Base-by-base conservation (phyloP, 2,329 filamentous ascomycete genomes). In the Arthrinium phaeospermum region DNA sequence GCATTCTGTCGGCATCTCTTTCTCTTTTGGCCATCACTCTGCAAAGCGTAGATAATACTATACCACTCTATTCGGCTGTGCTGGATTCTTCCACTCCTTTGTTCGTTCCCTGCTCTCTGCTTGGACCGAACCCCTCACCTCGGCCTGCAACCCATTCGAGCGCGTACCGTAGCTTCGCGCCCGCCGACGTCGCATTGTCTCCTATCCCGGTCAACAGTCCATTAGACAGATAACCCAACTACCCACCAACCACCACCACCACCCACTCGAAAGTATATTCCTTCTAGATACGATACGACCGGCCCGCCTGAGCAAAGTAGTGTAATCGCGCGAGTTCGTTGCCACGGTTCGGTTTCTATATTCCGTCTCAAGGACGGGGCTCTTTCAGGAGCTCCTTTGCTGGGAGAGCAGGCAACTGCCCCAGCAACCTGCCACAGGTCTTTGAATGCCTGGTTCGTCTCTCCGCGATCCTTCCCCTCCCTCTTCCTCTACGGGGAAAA, bases 401-500 rank as follows among this genome's bases (percentile, higher is more conserved):
- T 79, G 78, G 68, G 78, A 73, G 76, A 78, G 79, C 79, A 80
- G 79, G 79, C 76, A 75, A 80, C 79, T 79, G 78, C 77, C 76
- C 78, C 76, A 76, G 78, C 74, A 72, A 74, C 72, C 72, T 72
- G 71, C 73, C 77, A 78, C 75, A 75, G 75, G 76, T 76, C 75
- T 76, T 79, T 79, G 73, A 80, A 81, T 81, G 80, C 78, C 79
- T 80, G 78, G 79, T 81, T 80, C 80, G 79, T 81, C 78, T 71
- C 74, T 74, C 76, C 78, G 79, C 77, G 78, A 80, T 73, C 75
- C 74, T 72, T 79, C 79, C 71, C 75, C 77, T 73, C 74, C 73
- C 75, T 77, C 77, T 61, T 81, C 79, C 72, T 76, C 76, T 53
- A 75, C 77, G 71, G 74, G 75, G 73, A 78, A 67, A 69, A 78